Evolutionary conservation across 805 yeast species (phyloP), one percentile per base, ranked within the genome.

Genomic region (Wickerhamomyces silvicola): DNA sequence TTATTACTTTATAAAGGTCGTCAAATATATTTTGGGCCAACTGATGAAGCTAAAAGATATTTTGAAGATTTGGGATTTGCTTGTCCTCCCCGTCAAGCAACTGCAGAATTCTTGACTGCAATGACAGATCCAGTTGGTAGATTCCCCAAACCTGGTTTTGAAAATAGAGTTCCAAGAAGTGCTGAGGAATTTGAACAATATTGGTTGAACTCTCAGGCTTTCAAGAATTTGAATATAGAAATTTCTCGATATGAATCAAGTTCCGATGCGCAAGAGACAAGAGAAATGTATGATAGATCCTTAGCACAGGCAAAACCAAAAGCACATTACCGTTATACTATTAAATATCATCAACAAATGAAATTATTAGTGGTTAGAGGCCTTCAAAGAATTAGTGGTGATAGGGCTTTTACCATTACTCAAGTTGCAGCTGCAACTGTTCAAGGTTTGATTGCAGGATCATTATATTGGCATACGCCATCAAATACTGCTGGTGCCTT

Each of bases 21-120:
- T 33, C 83, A 80, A 55, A 64, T 81, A 28, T 81, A 62, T 49
- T 81, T 64, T 48, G 90, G 90, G 13, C 72, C 75, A 10, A 60
- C 68, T 9, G 52, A 49, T 4, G 54, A 62, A 24, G 85, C 81
- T 7, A 71, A 71, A 41, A 55, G 59, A 21, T 81, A 72, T 54
- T 81, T 81, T 49, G 67, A 67, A 40, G 62, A 64, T 16, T 70
- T 81, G 79, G 88, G 88, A 15, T 81, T 64, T 46, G 54, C 60
- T 20, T 75, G 80, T 40, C 81, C 81, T 13, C 60, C 70, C 7
- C 66, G 86, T 48, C 83, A 77, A 59, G 69, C 81, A 4, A 75
- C 85, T 11, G 81, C 85, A 11, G 86, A 80, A 50, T 80, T 78
- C 50, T 58, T 79, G 45, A 79, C 86, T 4, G 75, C 84, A 2